Evolutionary conservation across 305 asterid genomes (phyloP).

Genomic region (Fraxinus baroniana): DNA sequence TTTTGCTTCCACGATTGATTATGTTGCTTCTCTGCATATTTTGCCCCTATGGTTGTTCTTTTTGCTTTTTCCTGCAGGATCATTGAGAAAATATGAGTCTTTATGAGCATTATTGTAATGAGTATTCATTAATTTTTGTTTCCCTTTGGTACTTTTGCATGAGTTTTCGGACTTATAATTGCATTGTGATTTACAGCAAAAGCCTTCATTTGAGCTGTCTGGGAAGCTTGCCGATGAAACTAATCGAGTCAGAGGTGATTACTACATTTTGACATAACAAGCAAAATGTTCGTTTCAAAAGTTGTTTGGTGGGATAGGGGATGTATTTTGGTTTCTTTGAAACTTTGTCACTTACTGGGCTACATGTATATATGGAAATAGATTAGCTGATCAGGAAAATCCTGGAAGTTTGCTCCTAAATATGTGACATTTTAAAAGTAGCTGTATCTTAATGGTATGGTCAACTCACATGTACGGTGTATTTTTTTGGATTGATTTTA

Average conservation of each 20-base stretch:
- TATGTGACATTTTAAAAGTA: neutral
- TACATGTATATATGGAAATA: neutral
- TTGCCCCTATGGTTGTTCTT: neutral
- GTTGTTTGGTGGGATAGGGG: neutral
- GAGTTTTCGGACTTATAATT: conserved; percentile 15
- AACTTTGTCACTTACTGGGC: neutral
- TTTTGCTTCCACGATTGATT: neutral
- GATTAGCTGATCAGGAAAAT: neutral
- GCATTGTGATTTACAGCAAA: conserved; percentile 54
- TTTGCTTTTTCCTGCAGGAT: conserved; percentile 1
- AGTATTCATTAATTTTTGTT: conserved; percentile 1
- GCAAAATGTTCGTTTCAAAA: neutral
- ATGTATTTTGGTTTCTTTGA: neutral
- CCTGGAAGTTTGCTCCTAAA: neutral
- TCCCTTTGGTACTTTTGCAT: neutral
- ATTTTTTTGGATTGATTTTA: neutral
- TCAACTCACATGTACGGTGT: neutral
- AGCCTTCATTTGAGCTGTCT: conserved; percentile 96
- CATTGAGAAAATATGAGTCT: neutral
- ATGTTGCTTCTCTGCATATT: neutral
- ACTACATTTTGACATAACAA: conserved; percentile 7
- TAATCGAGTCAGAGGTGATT: conserved; percentile 81
- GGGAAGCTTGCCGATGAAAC: conserved; percentile 99
- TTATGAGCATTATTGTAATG: conserved; percentile 14
- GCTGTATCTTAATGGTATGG: neutral